These are phyloP conservation scores for Thalassiosira livingstoniorum DNA, from an alignment of 352 stramenopile species.

Conservation along the genomic window DNA sequence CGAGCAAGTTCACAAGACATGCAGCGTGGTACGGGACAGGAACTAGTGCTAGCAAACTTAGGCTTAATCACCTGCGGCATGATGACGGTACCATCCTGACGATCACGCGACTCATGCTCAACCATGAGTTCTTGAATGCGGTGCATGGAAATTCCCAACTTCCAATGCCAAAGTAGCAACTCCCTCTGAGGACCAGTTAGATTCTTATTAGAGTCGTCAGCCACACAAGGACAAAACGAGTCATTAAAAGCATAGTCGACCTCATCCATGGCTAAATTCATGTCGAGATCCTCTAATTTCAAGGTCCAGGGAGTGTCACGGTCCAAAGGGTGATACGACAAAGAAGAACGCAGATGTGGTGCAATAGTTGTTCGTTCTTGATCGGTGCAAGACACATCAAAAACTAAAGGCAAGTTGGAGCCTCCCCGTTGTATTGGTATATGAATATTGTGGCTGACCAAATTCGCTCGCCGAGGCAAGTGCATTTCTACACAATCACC, in stretches of 20 bases:
- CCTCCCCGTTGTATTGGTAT: background rate
- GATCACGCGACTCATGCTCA: background rate
- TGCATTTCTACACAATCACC: background rate
- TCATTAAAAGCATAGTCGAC: background rate
- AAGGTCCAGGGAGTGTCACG: background rate
- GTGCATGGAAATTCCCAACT: constrained; percentile 11
- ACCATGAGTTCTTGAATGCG: constrained; percentile 26
- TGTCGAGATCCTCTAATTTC: too few species aligned
- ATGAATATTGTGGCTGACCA: background rate
- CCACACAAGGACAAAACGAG: background rate
- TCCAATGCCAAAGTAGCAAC: constrained; percentile 51
- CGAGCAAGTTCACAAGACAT: background rate
- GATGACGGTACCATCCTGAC: background rate
- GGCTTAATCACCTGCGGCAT: background rate
- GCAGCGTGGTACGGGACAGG: background rate
- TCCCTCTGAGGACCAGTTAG: constrained; percentile 53
- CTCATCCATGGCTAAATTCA: constrained; percentile 1
- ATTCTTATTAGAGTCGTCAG: constrained; percentile 52
- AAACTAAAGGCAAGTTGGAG: constrained; percentile 21
- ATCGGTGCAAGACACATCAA: background rate
- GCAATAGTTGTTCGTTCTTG: background rate
- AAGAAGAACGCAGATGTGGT: background rate
- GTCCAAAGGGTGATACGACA: background rate
- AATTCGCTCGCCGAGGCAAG: background rate
- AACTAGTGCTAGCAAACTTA: background rate